Base-by-base conservation (phyloP, 2,329 filamentous ascomycete genomes). In the Calonectria henricotiae region DNA sequence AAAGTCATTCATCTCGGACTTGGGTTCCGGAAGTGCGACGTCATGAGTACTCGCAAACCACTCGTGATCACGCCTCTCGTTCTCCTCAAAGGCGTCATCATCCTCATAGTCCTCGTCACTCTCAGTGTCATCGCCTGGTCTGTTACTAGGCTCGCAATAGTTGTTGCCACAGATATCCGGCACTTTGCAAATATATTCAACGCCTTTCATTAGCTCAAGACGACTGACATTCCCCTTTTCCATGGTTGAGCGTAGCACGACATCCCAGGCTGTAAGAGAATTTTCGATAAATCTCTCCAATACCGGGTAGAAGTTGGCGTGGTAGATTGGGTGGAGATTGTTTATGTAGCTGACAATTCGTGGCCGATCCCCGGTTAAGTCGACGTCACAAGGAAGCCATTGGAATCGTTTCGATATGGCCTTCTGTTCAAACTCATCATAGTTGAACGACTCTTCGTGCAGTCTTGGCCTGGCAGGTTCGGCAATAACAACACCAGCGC, bases 311-410 rank as follows among this genome's bases (percentile, higher is more conserved):
- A 87, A 75, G 1, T 65, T 69, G 6, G 73, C 71, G 54, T 87
- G 80, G 1, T 80, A 61, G 0, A 68, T 20, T 0, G 87, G 87
- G 69, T 89, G 86, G 0, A 88, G 76, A 71, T 88, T 89, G 76
- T 89, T 89, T 77, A 89, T 83, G 73, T 89, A 89, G 72, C 85
- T 87, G 2, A 80, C 80, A 30, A 89, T 85, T 11, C 77, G 82
- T 12, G 82, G 80, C 4, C 69, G 75, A 12, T 82, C 77, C 1
- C 80, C 78, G 1, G 79, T 76, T 51, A 88, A 79, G n/a, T 81
- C 75, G 15, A 90, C 81, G 4, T 88, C 83, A 60, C 84, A 84
- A 9, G 88, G 88, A 15, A 90, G 79, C 86, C 85, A 87, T 68
- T 87, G 85, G 49, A 80, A 85, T 37, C 63, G 51, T 20, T 61